phyloP scores from a whole-genome alignment of 2,329 filamentous ascomycete species.

The Microcyclospora tardicrescens region DNA sequence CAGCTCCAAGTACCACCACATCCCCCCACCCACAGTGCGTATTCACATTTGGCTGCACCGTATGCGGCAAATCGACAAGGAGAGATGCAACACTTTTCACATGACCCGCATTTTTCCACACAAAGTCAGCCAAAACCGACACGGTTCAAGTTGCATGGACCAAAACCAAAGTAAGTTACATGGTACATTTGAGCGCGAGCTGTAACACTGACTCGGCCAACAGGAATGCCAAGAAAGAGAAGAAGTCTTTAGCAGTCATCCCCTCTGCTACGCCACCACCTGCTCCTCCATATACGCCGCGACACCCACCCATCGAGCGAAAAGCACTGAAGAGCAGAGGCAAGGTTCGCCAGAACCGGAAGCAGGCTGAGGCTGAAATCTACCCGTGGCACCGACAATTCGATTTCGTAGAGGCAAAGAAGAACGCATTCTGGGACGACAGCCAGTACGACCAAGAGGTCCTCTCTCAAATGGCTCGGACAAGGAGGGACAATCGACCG shows the following conservation, averaged over 20 bases:
- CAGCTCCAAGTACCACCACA: no score
- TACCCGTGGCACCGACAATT: constrained; percentile 22
- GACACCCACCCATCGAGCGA: constrained; percentile 4
- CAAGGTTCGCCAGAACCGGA: constrained; percentile 8
- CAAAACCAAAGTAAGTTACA: no score
- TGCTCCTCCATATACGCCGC: constrained; percentile 5
- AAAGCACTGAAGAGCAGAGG: constrained; percentile 10
- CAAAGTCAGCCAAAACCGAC: no score
- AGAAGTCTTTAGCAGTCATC: not conserved
- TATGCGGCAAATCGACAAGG: no score
- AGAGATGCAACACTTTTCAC: no score
- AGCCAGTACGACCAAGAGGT: constrained; percentile 16
- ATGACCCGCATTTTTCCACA: no score
- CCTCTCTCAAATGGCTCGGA: constrained; percentile 14
- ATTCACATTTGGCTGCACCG: no score
- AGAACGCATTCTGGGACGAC: constrained; percentile 18
- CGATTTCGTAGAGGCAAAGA: constrained; percentile 15
- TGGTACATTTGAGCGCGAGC: no score
- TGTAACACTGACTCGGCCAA: no score
- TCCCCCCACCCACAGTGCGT: no score
- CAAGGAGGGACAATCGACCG: constrained; percentile 13
- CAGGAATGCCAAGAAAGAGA: not conserved
- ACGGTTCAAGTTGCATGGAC: no score
- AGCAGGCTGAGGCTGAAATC: constrained; percentile 12
- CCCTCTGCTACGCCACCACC: no score